Evolutionary conservation across 495 filamentous ascomycete species (phyloP).

Genomic region (Cercophora scortea): DNA sequence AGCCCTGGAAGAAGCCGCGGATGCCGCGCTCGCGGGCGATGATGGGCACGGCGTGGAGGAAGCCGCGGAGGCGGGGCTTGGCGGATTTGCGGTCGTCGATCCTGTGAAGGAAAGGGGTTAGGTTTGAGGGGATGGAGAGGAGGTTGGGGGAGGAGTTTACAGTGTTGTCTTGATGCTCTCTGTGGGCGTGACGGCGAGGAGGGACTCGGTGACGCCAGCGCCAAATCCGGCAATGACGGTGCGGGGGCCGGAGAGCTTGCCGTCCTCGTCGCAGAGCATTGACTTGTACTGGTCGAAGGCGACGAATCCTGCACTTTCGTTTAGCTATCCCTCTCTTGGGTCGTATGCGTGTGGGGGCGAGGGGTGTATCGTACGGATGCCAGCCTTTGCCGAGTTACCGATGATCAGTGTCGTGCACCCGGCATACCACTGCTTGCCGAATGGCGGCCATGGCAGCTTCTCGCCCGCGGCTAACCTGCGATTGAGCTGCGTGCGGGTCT

Average conservation of each 20-base stretch:
- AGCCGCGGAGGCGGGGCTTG: conserved; percentile 83
- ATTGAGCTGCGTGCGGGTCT: conserved; percentile 92
- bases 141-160: conserved; percentile 31
- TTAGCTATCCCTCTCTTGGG: background rate
- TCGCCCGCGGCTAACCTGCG: conserved; percentile 67
- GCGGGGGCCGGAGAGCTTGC: conserved; percentile 81
- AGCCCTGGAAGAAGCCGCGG: conserved; percentile 91
- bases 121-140: background rate
- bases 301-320: conserved; percentile 63
- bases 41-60: conserved; percentile 80
- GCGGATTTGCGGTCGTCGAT: conserved; percentile 92
- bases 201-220: conserved; percentile 86
- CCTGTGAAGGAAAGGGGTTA: conserved; percentile 27
- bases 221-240: conserved; percentile 94
- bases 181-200: conserved; percentile 91
- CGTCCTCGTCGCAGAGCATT: conserved; percentile 72
- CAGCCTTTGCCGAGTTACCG: conserved; percentile 92
- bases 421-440: conserved; percentile 92
- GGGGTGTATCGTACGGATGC: conserved; percentile 61
- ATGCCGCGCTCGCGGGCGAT: conserved; percentile 83
- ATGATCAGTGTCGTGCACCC: conserved; percentile 96
- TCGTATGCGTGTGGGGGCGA: background rate
- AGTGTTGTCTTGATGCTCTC: conserved; percentile 97
- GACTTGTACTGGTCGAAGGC: conserved; percentile 91
- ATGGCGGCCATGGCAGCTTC: conserved; percentile 94